phyloP scores from a whole-genome alignment of 331 rosid genomes.

The Stylosanthes scabra region DNA sequence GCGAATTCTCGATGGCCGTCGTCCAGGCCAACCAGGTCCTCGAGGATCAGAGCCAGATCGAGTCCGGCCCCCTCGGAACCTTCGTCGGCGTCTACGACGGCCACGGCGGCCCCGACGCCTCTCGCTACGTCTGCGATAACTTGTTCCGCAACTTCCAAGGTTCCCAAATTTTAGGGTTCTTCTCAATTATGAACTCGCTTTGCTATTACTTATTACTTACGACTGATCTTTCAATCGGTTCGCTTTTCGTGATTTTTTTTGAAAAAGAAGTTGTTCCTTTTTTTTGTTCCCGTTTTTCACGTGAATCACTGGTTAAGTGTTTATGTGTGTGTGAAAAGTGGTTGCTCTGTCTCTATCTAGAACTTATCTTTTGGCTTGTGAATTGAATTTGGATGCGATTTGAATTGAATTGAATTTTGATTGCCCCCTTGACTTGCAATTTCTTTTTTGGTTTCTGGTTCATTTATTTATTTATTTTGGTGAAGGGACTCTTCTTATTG shows the following conservation, averaged over 20 bases:
- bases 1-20: conserved; percentile 89
- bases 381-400: conserved; percentile 23
- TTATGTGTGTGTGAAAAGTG: conserved; percentile 1
- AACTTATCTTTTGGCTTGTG: background rate
- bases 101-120: conserved; percentile 84
- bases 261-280: conserved; percentile 13
- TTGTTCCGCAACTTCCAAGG: conserved; percentile 80
- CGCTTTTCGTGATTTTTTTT: conserved; percentile 39
- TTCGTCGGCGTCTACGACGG: conserved; percentile 91
- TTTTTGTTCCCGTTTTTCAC: conserved; percentile 1
- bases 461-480: background rate
- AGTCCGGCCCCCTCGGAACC: conserved; percentile 86
- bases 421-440: background rate
- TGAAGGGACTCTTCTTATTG: conserved; percentile 50
- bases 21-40: conserved; percentile 91
- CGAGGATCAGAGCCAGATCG: conserved; percentile 90
- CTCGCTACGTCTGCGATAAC: conserved; percentile 83
- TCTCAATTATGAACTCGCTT: conserved; percentile 1
- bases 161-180: conserved; percentile 35
- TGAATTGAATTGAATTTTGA: background rate
- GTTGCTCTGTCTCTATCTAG: conserved; percentile 9
- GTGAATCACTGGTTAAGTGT: conserved; percentile 10
- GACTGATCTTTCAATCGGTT: conserved; percentile 40
- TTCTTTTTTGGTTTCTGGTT: background rate
- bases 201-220: background rate